phyloP scores from a whole-genome alignment of 2,329 filamentous ascomycete genomes.

The Talaromyces sp. region DNA sequence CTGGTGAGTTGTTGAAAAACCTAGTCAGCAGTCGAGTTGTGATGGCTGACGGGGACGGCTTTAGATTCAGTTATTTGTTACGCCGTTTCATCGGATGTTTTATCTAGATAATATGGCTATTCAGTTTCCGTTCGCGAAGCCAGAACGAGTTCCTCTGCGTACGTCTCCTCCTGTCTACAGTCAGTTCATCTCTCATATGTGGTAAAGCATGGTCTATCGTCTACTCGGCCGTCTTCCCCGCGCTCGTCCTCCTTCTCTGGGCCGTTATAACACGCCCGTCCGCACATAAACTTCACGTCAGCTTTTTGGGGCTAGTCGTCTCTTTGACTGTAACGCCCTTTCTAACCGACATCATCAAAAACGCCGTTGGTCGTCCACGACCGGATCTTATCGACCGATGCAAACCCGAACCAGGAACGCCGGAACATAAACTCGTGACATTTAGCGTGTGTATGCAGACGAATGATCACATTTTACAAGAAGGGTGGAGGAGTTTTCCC shows the following conservation, averaged over 20 bases:
- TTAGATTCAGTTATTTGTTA: slow-evolving; percentile 63
- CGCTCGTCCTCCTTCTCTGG: slow-evolving; percentile 61
- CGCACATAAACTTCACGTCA: slow-evolving; percentile 76
- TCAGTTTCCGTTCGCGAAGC: slow-evolving; percentile 76
- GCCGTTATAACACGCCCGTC: slow-evolving; percentile 58
- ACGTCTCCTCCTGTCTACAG: slow-evolving; percentile 28
- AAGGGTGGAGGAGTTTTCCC: slow-evolving; percentile 62
- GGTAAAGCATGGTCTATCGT: slow-evolving; percentile 61
- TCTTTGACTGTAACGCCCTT: slow-evolving; percentile 71
- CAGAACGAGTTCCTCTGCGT: slow-evolving; percentile 78
- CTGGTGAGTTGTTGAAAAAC: slow-evolving; percentile 24
- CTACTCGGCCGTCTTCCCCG: slow-evolving; percentile 69
- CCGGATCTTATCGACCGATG: slow-evolving; percentile 88
- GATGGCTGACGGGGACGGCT: background rate
- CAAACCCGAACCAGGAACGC: slow-evolving; percentile 59
- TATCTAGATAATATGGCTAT: slow-evolving; percentile 78
- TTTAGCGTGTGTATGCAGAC: slow-evolving; percentile 47
- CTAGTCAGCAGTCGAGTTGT: background rate
- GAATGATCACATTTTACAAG: slow-evolving; percentile 53
- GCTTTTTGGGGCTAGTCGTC: slow-evolving; percentile 73
- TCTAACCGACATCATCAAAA: slow-evolving; percentile 88
- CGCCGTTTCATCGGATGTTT: slow-evolving; percentile 94
- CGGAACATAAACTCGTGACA: slow-evolving; percentile 49
- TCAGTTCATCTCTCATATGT: background rate
- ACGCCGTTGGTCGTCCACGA: slow-evolving; percentile 73